These are phyloP conservation scores for Rubia yunnanensis DNA, from an alignment of 257 asterid species.

Conservation along the genomic window DNA sequence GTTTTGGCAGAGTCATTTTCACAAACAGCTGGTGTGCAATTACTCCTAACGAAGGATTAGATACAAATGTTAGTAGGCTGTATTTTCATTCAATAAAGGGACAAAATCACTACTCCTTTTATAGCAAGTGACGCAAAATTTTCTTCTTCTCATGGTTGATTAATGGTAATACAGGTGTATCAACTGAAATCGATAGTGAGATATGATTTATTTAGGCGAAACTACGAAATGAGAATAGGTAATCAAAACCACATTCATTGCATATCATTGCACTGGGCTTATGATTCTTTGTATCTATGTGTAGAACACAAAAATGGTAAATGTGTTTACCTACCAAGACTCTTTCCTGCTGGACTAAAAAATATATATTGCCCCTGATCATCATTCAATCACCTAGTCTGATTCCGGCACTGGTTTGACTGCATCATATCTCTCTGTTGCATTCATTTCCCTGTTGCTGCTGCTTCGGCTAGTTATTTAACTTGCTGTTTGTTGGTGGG, in stretches of 20 bases:
- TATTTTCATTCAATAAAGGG: too few species aligned
- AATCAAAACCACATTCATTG: constrained; percentile 7
- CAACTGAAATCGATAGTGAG: neutral
- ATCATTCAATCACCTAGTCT: neutral
- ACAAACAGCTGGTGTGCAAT: constrained; percentile 17
- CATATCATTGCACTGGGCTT: constrained; percentile 15
- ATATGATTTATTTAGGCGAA: neutral
- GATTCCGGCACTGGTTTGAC: neutral
- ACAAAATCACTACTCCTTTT: neutral
- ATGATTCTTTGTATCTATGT: constrained; percentile 27
- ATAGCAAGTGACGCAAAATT: too few species aligned
- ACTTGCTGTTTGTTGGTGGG: constrained; percentile 2
- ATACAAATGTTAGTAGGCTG: too few species aligned
- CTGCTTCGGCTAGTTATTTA: too few species aligned
- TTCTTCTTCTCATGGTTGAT: constrained; percentile 6
- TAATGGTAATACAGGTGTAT: neutral
- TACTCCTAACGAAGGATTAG: neutral
- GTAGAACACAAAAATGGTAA: constrained; percentile 30
- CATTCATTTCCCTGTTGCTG: neutral
- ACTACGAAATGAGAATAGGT: neutral
- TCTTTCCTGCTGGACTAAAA: constrained; percentile 17
- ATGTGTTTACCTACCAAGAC: constrained; percentile 25
- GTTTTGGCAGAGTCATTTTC: constrained; percentile 7
- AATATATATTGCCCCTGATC: neutral
- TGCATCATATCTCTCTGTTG: constrained; percentile 3